A percentile compares a stretch with the other conserved stretches of the same genome.
phyloP scores from a whole-genome alignment of 345 rosid genomes.

The Bruguiera gymnorhiza region DNA sequence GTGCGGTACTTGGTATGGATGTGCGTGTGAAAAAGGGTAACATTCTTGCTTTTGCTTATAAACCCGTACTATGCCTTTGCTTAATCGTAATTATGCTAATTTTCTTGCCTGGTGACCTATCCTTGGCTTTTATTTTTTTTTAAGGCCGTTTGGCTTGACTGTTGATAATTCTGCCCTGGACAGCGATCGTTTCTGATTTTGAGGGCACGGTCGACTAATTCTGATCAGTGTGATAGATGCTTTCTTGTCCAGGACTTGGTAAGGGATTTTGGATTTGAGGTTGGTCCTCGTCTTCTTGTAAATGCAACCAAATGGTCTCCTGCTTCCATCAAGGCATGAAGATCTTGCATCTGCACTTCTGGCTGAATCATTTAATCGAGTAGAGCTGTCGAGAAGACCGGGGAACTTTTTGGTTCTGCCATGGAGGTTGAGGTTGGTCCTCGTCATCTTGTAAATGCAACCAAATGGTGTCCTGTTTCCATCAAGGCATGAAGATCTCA shows the following conservation, averaged over 20 bases:
- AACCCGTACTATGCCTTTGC: too few relatives aligned
- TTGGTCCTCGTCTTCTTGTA: constrained; percentile 73
- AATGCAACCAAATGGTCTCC: constrained; percentile 75
- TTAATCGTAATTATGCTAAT: too few relatives aligned
- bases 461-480: constrained; percentile 84
- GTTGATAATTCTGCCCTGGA: too few relatives aligned
- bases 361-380: constrained; percentile 96
- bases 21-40: too few relatives aligned
- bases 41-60: too few relatives aligned
- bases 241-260: constrained; percentile 58
- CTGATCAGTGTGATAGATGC: background rate
- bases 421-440: constrained; percentile 65
- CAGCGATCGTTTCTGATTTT: too few relatives aligned
- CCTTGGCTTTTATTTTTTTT: too few relatives aligned
- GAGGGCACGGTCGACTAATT: too few relatives aligned
- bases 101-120: too few relatives aligned
- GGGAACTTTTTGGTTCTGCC: constrained; percentile 75
- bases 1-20: too few relatives aligned
- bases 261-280: constrained; percentile 81
- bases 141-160: too few relatives aligned
- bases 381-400: constrained; percentile 79
- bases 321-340: constrained; percentile 82
- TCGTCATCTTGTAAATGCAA: constrained; percentile 55
- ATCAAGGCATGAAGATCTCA: constrained; percentile 69
- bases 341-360: constrained; percentile 78